phyloP scores from a whole-genome alignment of 257 asterid genomes.

The Nicotiana benthamiana region DNA sequence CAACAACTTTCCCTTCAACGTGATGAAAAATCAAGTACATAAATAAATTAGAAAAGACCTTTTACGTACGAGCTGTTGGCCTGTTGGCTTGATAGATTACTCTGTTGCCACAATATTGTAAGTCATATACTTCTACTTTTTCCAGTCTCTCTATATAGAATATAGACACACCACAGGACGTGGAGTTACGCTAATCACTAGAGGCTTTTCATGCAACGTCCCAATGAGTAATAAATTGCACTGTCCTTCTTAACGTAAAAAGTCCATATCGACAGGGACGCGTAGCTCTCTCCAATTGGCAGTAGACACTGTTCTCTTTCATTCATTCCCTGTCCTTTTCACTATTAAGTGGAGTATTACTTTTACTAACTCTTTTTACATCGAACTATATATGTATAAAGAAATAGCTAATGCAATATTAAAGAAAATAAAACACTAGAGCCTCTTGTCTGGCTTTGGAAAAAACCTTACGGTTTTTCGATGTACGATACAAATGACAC shows the following conservation, averaged over 20 bases:
- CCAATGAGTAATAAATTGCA: not conserved
- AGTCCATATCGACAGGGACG: not conserved
- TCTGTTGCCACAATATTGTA: not conserved
- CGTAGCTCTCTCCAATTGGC: not conserved
- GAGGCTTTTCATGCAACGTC: not conserved
- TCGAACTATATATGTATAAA: too few species aligned
- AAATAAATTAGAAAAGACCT: too few species aligned
- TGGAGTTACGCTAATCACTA: not conserved
- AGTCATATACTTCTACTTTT: too few species aligned
- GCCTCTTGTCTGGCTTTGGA: too few species aligned
- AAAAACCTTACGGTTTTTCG: too few species aligned
- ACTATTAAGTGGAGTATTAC: not conserved
- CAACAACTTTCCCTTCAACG: too few species aligned
- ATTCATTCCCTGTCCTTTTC: not conserved
- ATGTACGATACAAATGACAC: too few species aligned
- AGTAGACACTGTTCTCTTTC: not conserved
- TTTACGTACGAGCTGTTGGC: not conserved
- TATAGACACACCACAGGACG: not conserved
- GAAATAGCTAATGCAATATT: too few species aligned
- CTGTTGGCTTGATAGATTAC: not conserved
- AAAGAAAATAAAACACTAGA: too few species aligned
- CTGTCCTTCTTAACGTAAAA: not conserved
- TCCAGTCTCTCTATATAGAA: not conserved
- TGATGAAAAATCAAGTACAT: too few species aligned
- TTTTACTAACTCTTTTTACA: too few species aligned